Base-by-base conservation (phyloP, 1,284 basidiomycete species). In the Trichosporon coremiiforme region DNA sequence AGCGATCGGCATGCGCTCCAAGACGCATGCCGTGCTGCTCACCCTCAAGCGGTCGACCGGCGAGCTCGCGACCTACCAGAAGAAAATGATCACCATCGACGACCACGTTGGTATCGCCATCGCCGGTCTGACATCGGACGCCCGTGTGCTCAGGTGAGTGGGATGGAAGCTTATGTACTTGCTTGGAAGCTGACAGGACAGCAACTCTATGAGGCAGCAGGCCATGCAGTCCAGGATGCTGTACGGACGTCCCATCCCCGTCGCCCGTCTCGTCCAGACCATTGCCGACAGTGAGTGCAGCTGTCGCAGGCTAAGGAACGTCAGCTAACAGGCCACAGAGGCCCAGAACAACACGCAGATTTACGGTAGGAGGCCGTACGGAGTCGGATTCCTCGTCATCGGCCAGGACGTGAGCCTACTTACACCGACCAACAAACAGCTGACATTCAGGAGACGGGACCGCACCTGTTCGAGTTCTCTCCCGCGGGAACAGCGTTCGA, bases 51-150 rank as follows among this genome's bases (percentile, higher is more conserved):
- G 96, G 82, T 98, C 96, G n/a, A 96, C 95, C 10, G 95, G 95
- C 73, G 97, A 99, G 85, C 89, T 99, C 67, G 96, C 97, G 15
- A 93, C 92, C 50, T 98, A 99, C 87, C 97, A 99, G 83, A 95
- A 99, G 86, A 99, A 99, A 88, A 93, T 99, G 90, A 96, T 97
- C 84, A 89, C 94, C 79, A 97, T 99, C 89, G 97, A 99, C 83
- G 95, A 98, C 84, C 97, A 99, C 85, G 90, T 98, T 79, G 97
- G 97, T 60, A 95, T 99, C 79, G 97, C 95, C 64, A 99, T 99
- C 81, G 97, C 97, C 65, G 97, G 97, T 22, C 86, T 99, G 73
- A 99, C 97, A 8, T 95, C 93, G 66, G 97, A 99, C 86, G 97
- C 97, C 66, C 91, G 97, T 82, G 97, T 99, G 0, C 84, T 98